phyloP scores from a whole-genome alignment of 306 rosid species.

The Luffa aegyptiaca region DNA sequence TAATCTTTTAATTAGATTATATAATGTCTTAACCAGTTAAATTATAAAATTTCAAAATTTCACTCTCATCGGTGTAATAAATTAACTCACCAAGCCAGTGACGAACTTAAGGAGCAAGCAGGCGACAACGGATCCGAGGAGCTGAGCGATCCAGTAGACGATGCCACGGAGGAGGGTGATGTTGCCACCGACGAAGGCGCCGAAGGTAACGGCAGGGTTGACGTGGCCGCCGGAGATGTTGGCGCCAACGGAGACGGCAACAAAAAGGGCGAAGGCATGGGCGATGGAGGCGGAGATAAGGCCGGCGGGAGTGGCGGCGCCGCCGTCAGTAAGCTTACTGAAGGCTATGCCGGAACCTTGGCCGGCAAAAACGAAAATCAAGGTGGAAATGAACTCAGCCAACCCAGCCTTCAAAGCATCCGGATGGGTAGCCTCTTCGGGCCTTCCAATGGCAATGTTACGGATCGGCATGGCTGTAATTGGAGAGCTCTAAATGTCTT shows the following conservation, averaged over 20 bases:
- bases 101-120: slow-evolving; percentile 42
- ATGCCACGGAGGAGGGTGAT: slow-evolving; percentile 46
- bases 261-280: slow-evolving; percentile 55
- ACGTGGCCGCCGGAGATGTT: slow-evolving; percentile 77
- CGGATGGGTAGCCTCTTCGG: slow-evolving; percentile 37
- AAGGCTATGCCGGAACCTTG: slow-evolving; percentile 49
- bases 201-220: slow-evolving; percentile 73
- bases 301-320: slow-evolving; percentile 36
- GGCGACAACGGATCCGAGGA: slow-evolving; percentile 54
- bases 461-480: slow-evolving; percentile 42
- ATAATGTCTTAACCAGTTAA: too few relatives aligned
- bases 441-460: slow-evolving; percentile 48
- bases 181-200: slow-evolving; percentile 57
- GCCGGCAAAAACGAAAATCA: slow-evolving; percentile 65
- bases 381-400: slow-evolving; percentile 58
- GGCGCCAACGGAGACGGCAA: slow-evolving; percentile 44
- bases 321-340: slow-evolving; percentile 40
- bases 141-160: slow-evolving; percentile 56
- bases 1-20: too few relatives aligned
- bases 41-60: too few relatives aligned
- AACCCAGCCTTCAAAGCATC: slow-evolving; percentile 42
- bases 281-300: slow-evolving; percentile 54
- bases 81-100: slow-evolving; percentile 23
- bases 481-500: not conserved
- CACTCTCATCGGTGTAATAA: too few relatives aligned